phyloP scores from a whole-genome alignment of 805 yeast genomes.

The Allodekkera sacchari region DNA sequence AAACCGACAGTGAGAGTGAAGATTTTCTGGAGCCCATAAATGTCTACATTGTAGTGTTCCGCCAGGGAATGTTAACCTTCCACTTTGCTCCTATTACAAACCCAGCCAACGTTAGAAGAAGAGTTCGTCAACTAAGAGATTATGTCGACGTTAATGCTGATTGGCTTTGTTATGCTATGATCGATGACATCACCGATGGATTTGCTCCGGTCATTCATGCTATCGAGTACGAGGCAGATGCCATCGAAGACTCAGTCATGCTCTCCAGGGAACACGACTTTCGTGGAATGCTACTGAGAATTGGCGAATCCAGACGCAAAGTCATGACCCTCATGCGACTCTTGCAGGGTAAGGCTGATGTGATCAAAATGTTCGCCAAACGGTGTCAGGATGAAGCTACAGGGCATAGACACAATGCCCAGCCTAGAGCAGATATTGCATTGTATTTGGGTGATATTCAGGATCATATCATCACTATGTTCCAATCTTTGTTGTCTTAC shows the following conservation, averaged over 20 bases:
- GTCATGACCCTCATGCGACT: constrained; percentile 90
- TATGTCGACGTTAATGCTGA: constrained; percentile 73
- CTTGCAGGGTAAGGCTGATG: constrained; percentile 91
- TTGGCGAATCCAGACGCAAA: constrained; percentile 83
- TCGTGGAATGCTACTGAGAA: constrained; percentile 65
- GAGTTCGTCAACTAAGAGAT: constrained; percentile 72
- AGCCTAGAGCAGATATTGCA: constrained; percentile 88
- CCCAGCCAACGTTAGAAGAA: constrained; percentile 71
- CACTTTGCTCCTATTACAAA: constrained; percentile 63
- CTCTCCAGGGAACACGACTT: constrained; percentile 69
- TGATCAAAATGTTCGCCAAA: constrained; percentile 91
- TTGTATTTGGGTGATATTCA: constrained; percentile 91
- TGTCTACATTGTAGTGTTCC: constrained; percentile 64
- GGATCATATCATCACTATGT: constrained; percentile 95
- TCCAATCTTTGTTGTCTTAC: constrained; percentile 78
- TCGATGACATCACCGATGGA: constrained; percentile 80
- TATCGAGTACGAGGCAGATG: constrained; percentile 73
- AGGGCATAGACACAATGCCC: constrained; percentile 24
- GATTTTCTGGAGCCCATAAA: constrained; percentile 78
- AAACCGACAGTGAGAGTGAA: constrained; percentile 71
- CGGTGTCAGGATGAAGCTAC: constrained; percentile 73
- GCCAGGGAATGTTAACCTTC: constrained; percentile 60
- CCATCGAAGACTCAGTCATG: constrained; percentile 80
- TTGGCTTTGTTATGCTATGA: constrained; percentile 75
- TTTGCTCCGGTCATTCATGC: constrained; percentile 76